Evolutionary conservation across 495 filamentous ascomycete genomes (phyloP), one percentile per base, ranked within the genome.

Genomic region (Darksidea phi): DNA sequence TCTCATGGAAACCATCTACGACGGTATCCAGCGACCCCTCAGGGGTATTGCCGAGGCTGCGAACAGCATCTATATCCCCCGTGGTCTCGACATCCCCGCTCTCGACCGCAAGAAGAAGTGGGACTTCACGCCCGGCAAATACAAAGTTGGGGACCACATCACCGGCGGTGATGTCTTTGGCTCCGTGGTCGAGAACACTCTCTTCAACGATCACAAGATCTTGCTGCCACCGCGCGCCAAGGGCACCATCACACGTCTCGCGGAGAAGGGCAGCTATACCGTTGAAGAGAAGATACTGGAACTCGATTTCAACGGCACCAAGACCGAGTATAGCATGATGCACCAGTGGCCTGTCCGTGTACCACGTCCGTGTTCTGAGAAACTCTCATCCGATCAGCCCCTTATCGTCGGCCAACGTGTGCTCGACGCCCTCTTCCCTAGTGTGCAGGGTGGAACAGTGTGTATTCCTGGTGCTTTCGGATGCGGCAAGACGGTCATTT

Each of bases 331-430:
- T 67, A 83, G 82, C 69, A 97, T 99, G 94, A 96, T 97, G 93
- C 94, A 99, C 74, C 87, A 86, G 58, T 99, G 94, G 94, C 94
- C 94, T n/a, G 94, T 97, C 56, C 93, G 94, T 79, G 94, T 94
- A 36, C 91, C 95, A 45, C 86, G 94, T 64, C 94, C 94, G 15
- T 84, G 86, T 18, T 88, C 84, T 57, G 95, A 97, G 80, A 96
- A 90, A 77, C 83, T 95, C 59, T 84, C 91, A 23, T 88, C 91
- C 64, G 81, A 91, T 75, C 81, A 84, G 64, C 94, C 95, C 34
- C 91, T 97, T 77, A 83, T 99, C 67, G 94, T 97, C 70, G 94
- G 94, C 17, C 94, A 97, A 79, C 84, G 94, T 72, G 94, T 99
- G 69, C 79, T 97, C 67, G 94, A 99, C 73, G 88, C 94, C 70